Evolutionary conservation across 192 early-diverging fungal genomes (phyloP).

Genomic region (Podila epigama): DNA sequence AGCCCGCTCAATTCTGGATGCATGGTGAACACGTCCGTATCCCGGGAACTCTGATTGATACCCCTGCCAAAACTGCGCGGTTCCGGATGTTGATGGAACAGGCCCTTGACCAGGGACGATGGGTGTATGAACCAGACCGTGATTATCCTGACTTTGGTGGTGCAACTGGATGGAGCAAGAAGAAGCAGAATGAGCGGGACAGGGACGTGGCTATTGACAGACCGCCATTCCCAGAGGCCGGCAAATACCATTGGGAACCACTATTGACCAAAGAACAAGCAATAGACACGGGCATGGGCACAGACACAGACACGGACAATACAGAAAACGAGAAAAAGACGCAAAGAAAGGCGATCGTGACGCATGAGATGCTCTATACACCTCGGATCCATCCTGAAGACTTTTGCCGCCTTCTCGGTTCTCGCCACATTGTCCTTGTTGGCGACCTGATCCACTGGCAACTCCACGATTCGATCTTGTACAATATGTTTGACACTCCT

Average conservation of each 20-base stretch:
- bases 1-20: neutral
- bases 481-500: constrained; percentile 58
- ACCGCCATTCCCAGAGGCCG: constrained; percentile 43
- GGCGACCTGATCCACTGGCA: constrained; percentile 62
- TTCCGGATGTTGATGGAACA: constrained; percentile 37
- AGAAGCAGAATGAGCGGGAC: constrained; percentile 39
- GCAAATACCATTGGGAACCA: constrained; percentile 40
- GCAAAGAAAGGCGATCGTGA: too few relatives aligned
- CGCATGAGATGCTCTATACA: too few relatives aligned
- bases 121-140: constrained; percentile 36
- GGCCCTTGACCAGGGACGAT: constrained; percentile 23
- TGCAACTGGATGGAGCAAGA: constrained; percentile 39
- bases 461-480: constrained; percentile 59
- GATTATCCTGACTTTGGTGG: constrained; percentile 45
- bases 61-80: constrained; percentile 11
- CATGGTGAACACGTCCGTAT: neutral
- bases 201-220: constrained; percentile 37
- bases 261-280: neutral
- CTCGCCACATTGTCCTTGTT: constrained; percentile 55
- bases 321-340: too few relatives aligned
- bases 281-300: too few relatives aligned
- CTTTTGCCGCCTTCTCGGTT: constrained; percentile 51
- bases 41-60: constrained; percentile 21
- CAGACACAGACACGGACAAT: too few relatives aligned
- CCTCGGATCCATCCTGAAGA: constrained; percentile 9